phyloP scores from a whole-genome alignment of 371 early-diverging fungal genomes.

The Blyttiomyces sp. region DNA sequence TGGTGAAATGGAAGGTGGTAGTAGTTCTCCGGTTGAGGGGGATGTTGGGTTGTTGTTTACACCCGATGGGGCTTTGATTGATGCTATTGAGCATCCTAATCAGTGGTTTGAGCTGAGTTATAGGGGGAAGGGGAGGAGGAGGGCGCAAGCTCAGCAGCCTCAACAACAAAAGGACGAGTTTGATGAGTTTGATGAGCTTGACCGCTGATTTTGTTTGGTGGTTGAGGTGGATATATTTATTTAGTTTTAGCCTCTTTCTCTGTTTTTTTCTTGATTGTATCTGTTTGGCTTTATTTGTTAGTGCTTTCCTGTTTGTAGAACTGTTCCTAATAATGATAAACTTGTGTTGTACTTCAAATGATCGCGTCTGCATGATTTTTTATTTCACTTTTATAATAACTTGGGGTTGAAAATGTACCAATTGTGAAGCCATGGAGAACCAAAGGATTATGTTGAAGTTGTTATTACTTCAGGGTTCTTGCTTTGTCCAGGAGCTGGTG shows the following conservation, averaged over 20 bases:
- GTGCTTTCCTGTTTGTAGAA: too few relatives aligned
- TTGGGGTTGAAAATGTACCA: too few relatives aligned
- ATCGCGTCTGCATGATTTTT: too few relatives aligned
- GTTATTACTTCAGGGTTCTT: too few relatives aligned
- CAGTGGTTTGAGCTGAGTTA: slow-evolving; percentile 84
- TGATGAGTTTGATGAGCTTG: slow-evolving; percentile 16
- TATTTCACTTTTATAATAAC: too few relatives aligned
- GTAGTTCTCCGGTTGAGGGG: background rate
- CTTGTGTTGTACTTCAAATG: too few relatives aligned
- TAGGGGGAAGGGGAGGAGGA: slow-evolving; percentile 8
- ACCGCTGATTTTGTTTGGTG: slow-evolving; percentile 15
- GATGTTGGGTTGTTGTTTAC: slow-evolving; percentile 1
- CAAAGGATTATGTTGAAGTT: too few relatives aligned
- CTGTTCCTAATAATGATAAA: too few relatives aligned
- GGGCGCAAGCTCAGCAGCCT: slow-evolving; percentile 7
- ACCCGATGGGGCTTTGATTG: slow-evolving; percentile 40
- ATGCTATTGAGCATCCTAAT: slow-evolving; percentile 87
- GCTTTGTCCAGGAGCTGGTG: too few relatives aligned
- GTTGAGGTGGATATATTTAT: background rate
- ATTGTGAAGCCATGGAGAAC: too few relatives aligned
- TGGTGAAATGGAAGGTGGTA: background rate
- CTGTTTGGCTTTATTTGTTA: too few relatives aligned
- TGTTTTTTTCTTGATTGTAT: too few relatives aligned
- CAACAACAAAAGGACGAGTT: background rate
- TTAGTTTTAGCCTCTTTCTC: background rate